Evolutionary conservation across 1,284 basidiomycete genomes (phyloP), one percentile per base, ranked within the genome.

Genomic region (Ustilago vetiveriae): DNA sequence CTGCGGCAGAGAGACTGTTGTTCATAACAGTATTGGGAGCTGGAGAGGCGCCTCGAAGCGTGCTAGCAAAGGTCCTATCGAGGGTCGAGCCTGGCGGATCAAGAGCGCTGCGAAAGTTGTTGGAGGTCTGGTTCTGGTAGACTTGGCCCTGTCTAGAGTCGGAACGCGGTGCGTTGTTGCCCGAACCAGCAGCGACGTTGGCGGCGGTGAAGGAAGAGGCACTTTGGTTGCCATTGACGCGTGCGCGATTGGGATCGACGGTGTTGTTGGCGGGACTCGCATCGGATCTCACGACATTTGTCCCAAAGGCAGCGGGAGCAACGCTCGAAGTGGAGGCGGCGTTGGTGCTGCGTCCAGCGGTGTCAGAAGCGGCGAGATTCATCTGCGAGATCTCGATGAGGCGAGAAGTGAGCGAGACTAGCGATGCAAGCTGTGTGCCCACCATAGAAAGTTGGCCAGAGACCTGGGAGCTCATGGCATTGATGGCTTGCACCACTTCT

Each of bases 371-470:
- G 13, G 58, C 54, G 16, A 63, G 43, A 4, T 29, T 38, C 48
- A 64, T 47, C 21, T 70, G 67, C 3, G 60, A 55, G 17, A 70
- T 56, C 48, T 70, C 67, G 50, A 70, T 70, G 29, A 70, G 56
- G 9, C 67, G 55, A 24, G 67, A 60, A 9, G 56, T 64, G 40
- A 64, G 57, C 19, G 67, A 70, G 37, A 70, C 67, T 23, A 70
- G 54, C 19, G 59, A 64, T 6, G 60, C 53, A 3, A 70, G 53
- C 53, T 70, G 67, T 0, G 56, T 70, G 11, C 67, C 67, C 45
- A 70, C 49, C 44, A 70, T 40, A 17, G 67, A 70, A 11, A 70
- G 49, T 40, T 70, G 67, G 35, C 57, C 50, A 48, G 56, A 49
- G 43, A 70, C 45, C 36, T 70, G 67, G 0, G 67, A 57, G 27